A percentile compares a stretch with the other conserved stretches of the same genome.
Conservation (phyloP, 306 rosid genomes). For the Lupinus albus region DNA sequence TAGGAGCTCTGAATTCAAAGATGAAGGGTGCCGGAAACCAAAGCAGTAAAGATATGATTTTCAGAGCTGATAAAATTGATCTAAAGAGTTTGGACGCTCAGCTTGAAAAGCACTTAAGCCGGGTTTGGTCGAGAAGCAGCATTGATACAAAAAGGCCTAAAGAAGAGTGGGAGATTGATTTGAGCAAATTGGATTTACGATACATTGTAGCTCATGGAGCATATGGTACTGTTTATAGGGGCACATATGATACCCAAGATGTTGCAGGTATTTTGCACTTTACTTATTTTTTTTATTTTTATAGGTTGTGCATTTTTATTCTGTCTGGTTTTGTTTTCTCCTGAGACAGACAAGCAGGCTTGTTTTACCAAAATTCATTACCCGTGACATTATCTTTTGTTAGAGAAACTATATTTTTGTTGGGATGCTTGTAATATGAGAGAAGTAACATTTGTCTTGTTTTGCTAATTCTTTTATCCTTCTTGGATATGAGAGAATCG, state of each 20-base stretch:
- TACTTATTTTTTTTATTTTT: neutral
- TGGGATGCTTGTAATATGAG: neutral
- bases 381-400: neutral
- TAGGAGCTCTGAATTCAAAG: constrained; percentile 49
- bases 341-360: neutral
- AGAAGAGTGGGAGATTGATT: constrained; percentile 92
- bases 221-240: constrained; percentile 81
- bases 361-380: neutral
- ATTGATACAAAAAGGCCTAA: constrained; percentile 55
- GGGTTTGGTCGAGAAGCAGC: constrained; percentile 70
- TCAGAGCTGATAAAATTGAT: constrained; percentile 91
- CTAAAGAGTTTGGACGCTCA: constrained; percentile 83
- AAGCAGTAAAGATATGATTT: constrained; percentile 77
- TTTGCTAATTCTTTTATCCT: constrained; percentile 18
- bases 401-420: neutral
- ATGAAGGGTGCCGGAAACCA: constrained; percentile 59
- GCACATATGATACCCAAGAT: constrained; percentile 74
- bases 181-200: constrained; percentile 71
- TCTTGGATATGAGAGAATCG: constrained; percentile 13
- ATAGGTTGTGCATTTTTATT: constrained; percentile 16
- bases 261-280: constrained; percentile 75
- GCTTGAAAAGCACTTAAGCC: constrained; percentile 88
- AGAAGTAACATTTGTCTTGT: constrained; percentile 2
- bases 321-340: neutral
- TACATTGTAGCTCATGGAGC: constrained; percentile 82